These are phyloP conservation scores for Papilionanthe hybrid DNA, from an alignment of 116 monocot genomes.

Conservation along the genomic window DNA sequence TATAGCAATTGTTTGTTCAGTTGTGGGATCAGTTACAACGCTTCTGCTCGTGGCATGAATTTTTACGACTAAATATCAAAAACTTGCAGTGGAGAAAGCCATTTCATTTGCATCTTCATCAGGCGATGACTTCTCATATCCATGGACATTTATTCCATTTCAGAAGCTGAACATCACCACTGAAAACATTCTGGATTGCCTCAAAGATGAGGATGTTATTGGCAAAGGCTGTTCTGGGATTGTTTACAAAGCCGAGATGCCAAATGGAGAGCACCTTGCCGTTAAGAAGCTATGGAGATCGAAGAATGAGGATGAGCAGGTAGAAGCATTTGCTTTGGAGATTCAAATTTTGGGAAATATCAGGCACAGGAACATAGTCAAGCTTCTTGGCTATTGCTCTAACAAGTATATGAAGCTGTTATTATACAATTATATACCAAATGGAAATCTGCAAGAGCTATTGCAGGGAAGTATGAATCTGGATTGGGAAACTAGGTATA, in stretches of 20 bases:
- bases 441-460: conserved; percentile 78
- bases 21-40: conserved; percentile 33
- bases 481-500: conserved; percentile 94
- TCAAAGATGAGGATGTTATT: conserved; percentile 74
- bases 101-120: conserved; percentile 25
- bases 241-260: conserved; percentile 90
- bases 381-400: conserved; percentile 75
- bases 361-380: conserved; percentile 92
- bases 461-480: conserved; percentile 56
- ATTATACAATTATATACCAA: conserved; percentile 78
- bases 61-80: conserved; percentile 34
- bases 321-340: conserved; percentile 59
- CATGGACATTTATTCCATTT: conserved; percentile 85
- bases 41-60: conserved; percentile 45
- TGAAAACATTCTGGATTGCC: conserved; percentile 62
- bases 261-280: conserved; percentile 73
- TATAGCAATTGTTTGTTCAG: conserved; percentile 40
- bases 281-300: conserved; percentile 85
- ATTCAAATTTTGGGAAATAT: conserved; percentile 83
- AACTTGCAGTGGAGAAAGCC: conserved; percentile 18
- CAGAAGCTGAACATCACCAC: conserved; percentile 68
- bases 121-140: conserved; percentile 68
- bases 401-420: conserved; percentile 72
- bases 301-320: conserved; percentile 39
- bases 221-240: conserved; percentile 88